Conservation (phyloP, 2,329 filamentous ascomycete species). For the Penicillium sp. region DNA sequence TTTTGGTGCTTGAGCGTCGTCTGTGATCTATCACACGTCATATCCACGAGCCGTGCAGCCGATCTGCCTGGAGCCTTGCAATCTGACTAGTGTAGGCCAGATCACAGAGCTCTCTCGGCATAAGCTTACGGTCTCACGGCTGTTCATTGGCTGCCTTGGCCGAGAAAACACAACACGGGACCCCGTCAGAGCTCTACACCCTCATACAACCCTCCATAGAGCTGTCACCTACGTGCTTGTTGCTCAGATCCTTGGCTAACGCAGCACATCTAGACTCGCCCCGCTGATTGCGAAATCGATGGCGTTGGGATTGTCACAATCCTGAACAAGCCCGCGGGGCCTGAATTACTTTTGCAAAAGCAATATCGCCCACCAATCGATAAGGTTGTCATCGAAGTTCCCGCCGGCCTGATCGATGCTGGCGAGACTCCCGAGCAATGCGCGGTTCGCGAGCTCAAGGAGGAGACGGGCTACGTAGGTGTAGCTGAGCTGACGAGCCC, state of each 20-base stretch:
- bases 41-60: neutral
- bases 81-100: neutral
- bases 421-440: slow-evolving; percentile 59
- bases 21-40: neutral
- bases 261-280: slow-evolving; percentile 40
- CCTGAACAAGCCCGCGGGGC: slow-evolving; percentile 54
- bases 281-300: slow-evolving; percentile 55
- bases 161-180: neutral
- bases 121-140: slow-evolving; percentile 3
- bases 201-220: neutral
- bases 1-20: neutral
- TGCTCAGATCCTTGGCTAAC: slow-evolving; percentile 12
- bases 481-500: slow-evolving; percentile 44
- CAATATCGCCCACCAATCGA: slow-evolving; percentile 63
- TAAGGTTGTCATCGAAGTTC: slow-evolving; percentile 61
- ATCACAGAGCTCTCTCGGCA: neutral
- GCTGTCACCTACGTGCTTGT: neutral
- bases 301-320: slow-evolving; percentile 64
- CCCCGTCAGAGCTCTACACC: neutral
- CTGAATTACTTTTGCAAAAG: slow-evolving; percentile 55
- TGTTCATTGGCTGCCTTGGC: slow-evolving; percentile 10
- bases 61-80: neutral
- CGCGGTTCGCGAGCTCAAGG: slow-evolving; percentile 60
- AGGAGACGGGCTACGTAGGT: slow-evolving; percentile 65
- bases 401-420: slow-evolving; percentile 61